Conservation (phyloP, 805 yeast species). For the Cyberlindnera petersonii region DNA sequence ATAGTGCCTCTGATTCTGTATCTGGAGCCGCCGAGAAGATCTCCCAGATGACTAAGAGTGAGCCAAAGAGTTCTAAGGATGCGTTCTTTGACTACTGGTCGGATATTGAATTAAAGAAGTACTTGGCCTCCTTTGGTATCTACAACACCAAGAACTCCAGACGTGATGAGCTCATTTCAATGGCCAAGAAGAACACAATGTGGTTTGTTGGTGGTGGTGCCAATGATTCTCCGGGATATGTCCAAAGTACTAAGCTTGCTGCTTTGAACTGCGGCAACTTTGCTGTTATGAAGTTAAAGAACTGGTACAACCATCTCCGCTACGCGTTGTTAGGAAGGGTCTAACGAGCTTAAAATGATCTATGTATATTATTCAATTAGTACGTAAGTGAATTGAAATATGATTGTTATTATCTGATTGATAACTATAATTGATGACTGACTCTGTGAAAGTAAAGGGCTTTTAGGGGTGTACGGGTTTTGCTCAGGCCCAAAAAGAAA, state of each 20-base stretch:
- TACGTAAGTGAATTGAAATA: too few species aligned
- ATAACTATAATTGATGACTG: too few species aligned
- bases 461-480: too few species aligned
- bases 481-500: too few species aligned
- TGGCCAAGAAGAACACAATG: constrained; percentile 40
- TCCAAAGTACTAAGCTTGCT: constrained; percentile 9
- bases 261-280: constrained; percentile 10
- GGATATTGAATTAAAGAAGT: constrained; percentile 38
- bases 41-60: constrained; percentile 10
- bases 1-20: neutral
- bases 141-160: constrained; percentile 26
- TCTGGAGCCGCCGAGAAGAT: constrained; percentile 9
- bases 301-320: constrained; percentile 10
- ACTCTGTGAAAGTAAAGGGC: too few species aligned
- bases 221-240: constrained; percentile 3
- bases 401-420: too few species aligned
- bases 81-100: constrained; percentile 39
- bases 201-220: constrained; percentile 33
- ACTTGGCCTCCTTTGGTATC: constrained; percentile 41
- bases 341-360: too few species aligned
- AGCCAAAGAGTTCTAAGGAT: constrained; percentile 15
- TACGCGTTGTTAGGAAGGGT: constrained; percentile 5
- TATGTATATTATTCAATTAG: too few species aligned
- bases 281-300: constrained; percentile 5
- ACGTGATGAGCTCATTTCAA: constrained; percentile 34